Percentiles rank a stretch among this genome's conserved stretches.
These are phyloP conservation scores for Medicago lupulina DNA, from an alignment of 306 rosid genomes.

Conservation along the genomic window DNA sequence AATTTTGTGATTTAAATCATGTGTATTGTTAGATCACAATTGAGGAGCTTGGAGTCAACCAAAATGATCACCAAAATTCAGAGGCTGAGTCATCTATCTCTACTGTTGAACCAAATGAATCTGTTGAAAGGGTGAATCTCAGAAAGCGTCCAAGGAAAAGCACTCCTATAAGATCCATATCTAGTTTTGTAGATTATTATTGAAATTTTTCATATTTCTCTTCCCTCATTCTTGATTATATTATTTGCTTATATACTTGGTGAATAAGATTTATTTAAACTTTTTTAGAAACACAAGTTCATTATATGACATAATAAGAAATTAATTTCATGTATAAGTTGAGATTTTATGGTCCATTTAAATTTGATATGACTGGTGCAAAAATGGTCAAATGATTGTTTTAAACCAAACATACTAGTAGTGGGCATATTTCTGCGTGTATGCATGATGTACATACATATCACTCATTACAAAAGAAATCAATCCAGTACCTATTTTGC, in stretches of 20 bases:
- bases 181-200: slow-evolving; percentile 28
- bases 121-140: slow-evolving; percentile 57
- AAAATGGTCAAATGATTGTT: no score
- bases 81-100: slow-evolving; percentile 69
- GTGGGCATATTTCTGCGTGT: no score
- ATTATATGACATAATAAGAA: no score
- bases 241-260: slow-evolving; percentile 3
- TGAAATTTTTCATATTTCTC: neutral
- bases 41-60: slow-evolving; percentile 21
- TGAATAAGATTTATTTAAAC: slow-evolving; percentile 16
- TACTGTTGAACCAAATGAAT: slow-evolving; percentile 63
- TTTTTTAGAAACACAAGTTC: neutral
- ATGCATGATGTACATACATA: neutral
- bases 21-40: slow-evolving; percentile 44
- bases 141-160: slow-evolving; percentile 76
- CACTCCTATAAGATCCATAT: slow-evolving; percentile 63
- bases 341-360: neutral
- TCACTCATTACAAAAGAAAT: neutral
- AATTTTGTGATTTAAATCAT: slow-evolving; percentile 1
- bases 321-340: neutral
- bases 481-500: neutral
- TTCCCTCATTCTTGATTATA: neutral
- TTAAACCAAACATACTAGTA: no score
- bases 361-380: no score
- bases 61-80: slow-evolving; percentile 44